phyloP scores from a whole-genome alignment of 2,329 filamentous ascomycete genomes.

The Pseudocercospora crystallina region DNA sequence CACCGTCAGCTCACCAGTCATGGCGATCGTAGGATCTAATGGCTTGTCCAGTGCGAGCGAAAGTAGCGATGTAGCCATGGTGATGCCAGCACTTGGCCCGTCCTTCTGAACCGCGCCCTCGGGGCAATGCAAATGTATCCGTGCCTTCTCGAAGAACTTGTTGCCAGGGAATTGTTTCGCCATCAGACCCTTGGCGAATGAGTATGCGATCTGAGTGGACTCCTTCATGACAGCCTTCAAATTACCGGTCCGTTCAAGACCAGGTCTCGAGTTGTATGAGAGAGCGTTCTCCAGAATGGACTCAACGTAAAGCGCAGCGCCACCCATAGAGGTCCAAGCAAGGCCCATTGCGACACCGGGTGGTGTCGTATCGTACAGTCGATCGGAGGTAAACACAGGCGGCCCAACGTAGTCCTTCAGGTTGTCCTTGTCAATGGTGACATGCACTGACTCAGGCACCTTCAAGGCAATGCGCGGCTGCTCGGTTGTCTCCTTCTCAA shows the following conservation, averaged over 20 bases:
- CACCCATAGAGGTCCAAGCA: constrained; percentile 96
- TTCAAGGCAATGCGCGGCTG: constrained; percentile 72
- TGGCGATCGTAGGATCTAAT: constrained; percentile 83
- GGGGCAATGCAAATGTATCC: constrained; percentile 92
- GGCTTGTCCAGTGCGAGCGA: constrained; percentile 77
- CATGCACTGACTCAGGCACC: constrained; percentile 83
- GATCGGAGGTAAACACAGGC: constrained; percentile 91
- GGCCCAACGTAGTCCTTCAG: constrained; percentile 96
- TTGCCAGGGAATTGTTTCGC: constrained; percentile 84
- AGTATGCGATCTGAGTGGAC: constrained; percentile 91
- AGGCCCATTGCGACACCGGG: constrained; percentile 96
- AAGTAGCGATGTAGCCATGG: constrained; percentile 92
- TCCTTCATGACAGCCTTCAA: constrained; percentile 98
- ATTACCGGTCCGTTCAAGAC: constrained; percentile 89
- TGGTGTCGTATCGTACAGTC: constrained; percentile 90
- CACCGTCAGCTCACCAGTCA: constrained; percentile 96
- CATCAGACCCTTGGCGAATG: constrained; percentile 87
- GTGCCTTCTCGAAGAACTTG: constrained; percentile 92
- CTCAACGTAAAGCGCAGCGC: constrained; percentile 94
- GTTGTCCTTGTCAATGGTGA: constrained; percentile 83
- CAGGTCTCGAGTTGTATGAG: constrained; percentile 69
- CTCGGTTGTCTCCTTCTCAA: constrained; percentile 61
- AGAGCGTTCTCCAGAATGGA: constrained; percentile 88
- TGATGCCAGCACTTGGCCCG: constrained; percentile 77
- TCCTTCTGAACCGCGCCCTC: constrained; percentile 97